Percentiles rank a stretch among this genome's conserved stretches.
Conservation (phyloP, 495 filamentous ascomycete genomes). For the Aspergillus ellipticus region DNA sequence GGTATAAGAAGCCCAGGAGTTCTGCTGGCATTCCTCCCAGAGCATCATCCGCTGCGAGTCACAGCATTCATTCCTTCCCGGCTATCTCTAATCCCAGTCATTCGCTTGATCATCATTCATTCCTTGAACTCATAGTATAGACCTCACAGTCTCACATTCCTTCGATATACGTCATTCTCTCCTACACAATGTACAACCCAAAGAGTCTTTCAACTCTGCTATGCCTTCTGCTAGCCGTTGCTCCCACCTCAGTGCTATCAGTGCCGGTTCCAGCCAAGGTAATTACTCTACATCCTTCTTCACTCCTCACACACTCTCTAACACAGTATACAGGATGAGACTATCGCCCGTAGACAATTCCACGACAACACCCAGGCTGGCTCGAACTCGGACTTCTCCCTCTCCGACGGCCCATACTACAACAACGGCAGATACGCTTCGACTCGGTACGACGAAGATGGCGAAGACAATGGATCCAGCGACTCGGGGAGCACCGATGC, state of each 20-base stretch:
- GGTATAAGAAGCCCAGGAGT: conserved; percentile 9
- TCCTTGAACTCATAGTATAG: conserved; percentile 3
- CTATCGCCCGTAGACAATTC: conserved; percentile 11
- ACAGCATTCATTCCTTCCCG: conserved; percentile 15
- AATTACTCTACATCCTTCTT: background rate
- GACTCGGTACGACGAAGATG: conserved; percentile 12
- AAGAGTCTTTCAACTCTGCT: conserved; percentile 34
- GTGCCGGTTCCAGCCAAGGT: conserved; percentile 22
- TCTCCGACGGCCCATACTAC: conserved; percentile 28
- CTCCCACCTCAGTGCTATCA: conserved; percentile 32
- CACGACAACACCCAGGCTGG: conserved; percentile 24
- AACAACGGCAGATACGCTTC: conserved; percentile 19
- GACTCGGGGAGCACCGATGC: conserved; percentile 14
- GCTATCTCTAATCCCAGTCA: conserved; percentile 10
- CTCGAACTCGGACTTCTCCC: conserved; percentile 22
- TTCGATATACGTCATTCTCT: conserved; percentile 6
- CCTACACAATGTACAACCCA: conserved; percentile 27
- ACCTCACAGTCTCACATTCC: conserved; percentile 11
- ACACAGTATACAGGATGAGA: conserved; percentile 1
- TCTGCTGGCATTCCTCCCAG: background rate
- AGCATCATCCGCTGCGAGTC: conserved; percentile 1
- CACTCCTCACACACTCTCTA: background rate
- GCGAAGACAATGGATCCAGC: conserved; percentile 8
- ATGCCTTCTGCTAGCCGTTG: conserved; percentile 33
- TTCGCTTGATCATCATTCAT: conserved; percentile 19